Conservation (phyloP, 2,329 filamentous ascomycete genomes). For the Sporothrix dimorphospora region DNA sequence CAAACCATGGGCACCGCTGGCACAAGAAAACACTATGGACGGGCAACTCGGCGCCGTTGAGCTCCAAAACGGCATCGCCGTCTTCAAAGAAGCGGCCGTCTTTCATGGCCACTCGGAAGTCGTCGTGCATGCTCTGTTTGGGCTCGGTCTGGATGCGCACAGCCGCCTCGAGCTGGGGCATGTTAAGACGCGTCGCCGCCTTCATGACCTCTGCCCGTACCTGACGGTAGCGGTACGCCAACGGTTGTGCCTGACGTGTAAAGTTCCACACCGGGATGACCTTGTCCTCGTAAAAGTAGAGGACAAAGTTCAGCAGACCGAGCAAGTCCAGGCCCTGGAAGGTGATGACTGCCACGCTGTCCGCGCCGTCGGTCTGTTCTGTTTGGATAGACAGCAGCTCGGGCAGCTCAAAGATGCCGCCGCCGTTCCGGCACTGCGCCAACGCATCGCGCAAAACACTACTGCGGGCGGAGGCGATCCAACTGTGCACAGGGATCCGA, state of each 20-base stretch:
- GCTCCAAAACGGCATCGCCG: constrained; percentile 76
- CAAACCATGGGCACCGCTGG: constrained; percentile 87
- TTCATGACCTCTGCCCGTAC: constrained; percentile 87
- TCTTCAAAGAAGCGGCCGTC: constrained; percentile 75
- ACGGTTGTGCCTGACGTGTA: constrained; percentile 64
- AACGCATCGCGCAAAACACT: constrained; percentile 66
- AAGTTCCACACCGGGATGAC: constrained; percentile 87
- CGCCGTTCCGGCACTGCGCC: constrained; percentile 55
- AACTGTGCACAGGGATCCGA: constrained; percentile 79
- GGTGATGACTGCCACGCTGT: constrained; percentile 56
- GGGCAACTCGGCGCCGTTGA: constrained; percentile 71
- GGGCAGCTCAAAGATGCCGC: constrained; percentile 57
- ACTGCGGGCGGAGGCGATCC: constrained; percentile 77
- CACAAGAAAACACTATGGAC: constrained; percentile 81
- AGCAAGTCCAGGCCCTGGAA: constrained; percentile 75
- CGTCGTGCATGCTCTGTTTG: constrained; percentile 64
- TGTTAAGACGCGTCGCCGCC: constrained; percentile 60
- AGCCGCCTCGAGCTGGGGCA: constrained; percentile 73
- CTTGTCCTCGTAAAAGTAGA: constrained; percentile 80
- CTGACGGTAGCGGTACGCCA: constrained; percentile 75
- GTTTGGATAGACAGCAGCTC: constrained; percentile 64
- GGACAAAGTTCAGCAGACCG: constrained; percentile 75
- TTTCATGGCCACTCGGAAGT: constrained; percentile 70
- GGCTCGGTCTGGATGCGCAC: constrained; percentile 74
- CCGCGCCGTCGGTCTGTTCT: constrained; percentile 42